phyloP scores from a whole-genome alignment of 306 rosid genomes.

The Phaseolus lunatus region DNA sequence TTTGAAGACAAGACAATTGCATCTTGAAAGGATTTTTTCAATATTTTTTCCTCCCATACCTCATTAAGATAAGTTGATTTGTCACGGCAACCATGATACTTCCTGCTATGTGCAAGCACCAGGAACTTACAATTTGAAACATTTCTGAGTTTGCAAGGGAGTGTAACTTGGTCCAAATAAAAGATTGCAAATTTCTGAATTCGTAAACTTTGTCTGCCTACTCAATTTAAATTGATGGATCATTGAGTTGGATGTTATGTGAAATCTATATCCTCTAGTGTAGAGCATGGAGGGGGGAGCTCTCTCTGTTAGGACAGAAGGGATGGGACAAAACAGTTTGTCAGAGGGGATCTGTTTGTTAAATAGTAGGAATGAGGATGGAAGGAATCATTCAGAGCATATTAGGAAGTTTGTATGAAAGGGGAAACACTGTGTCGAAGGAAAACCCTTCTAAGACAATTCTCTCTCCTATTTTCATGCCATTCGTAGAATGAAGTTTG shows the following conservation, averaged over 20 bases:
- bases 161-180: conserved; percentile 13
- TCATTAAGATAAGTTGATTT: conserved; percentile 20
- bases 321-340: background rate
- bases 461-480: background rate
- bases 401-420: background rate
- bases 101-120: background rate
- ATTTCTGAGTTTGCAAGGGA: background rate
- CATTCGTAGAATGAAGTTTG: background rate
- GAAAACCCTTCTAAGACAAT: background rate
- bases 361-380: background rate
- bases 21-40: conserved; percentile 26
- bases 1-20: conserved; percentile 10
- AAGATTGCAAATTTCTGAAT: conserved; percentile 10
- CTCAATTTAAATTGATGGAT: background rate
- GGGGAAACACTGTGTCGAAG: background rate
- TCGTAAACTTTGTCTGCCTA: background rate
- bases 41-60: conserved; percentile 1
- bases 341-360: background rate
- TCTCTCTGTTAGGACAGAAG: background rate
- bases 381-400: background rate
- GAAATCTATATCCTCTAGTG: conserved; percentile 4
- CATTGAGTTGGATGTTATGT: background rate
- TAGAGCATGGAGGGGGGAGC: background rate
- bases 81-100: background rate
- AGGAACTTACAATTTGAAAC: conserved; percentile 11